Percentiles rank a stretch among this genome's conserved stretches.
These are phyloP conservation scores for Aspergillus arachidicola DNA, from an alignment of 2,329 filamentous ascomycete species.

Conservation along the genomic window DNA sequence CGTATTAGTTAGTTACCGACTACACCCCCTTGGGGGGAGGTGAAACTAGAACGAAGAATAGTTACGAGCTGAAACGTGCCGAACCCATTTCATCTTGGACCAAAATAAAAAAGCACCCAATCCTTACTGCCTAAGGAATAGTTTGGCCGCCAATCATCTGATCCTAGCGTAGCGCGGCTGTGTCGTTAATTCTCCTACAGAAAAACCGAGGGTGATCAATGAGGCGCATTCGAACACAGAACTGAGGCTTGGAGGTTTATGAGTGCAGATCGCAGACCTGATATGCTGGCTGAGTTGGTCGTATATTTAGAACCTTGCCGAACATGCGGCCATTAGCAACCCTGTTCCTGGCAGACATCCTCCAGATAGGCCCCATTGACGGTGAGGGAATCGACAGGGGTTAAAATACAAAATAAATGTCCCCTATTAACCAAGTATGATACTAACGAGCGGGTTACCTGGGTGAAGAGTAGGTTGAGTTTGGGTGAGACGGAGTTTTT, in stretches of 20 bases:
- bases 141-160: background rate
- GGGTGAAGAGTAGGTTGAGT: background rate
- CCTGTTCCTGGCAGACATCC: background rate
- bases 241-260: background rate
- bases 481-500: background rate
- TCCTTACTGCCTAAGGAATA: slow-evolving; percentile 3
- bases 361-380: background rate
- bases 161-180: slow-evolving; percentile 2
- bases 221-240: background rate
- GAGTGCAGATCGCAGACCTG: background rate
- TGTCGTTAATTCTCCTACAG: slow-evolving; percentile 2
- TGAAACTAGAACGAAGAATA: slow-evolving; percentile 1
- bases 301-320: background rate
- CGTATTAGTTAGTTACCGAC: background rate
- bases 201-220: background rate
- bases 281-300: background rate
- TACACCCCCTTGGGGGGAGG: background rate
- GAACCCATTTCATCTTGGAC: background rate
- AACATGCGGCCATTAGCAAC: background rate
- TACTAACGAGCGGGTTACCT: background rate
- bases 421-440: no score
- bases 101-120: background rate
- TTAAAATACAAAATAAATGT: no score
- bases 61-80: slow-evolving; percentile 2
- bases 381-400: background rate